Evolutionary conservation across 441 rosid species (phyloP), one percentile per base, ranked within the genome.

Genomic region (Populus hybrid): DNA sequence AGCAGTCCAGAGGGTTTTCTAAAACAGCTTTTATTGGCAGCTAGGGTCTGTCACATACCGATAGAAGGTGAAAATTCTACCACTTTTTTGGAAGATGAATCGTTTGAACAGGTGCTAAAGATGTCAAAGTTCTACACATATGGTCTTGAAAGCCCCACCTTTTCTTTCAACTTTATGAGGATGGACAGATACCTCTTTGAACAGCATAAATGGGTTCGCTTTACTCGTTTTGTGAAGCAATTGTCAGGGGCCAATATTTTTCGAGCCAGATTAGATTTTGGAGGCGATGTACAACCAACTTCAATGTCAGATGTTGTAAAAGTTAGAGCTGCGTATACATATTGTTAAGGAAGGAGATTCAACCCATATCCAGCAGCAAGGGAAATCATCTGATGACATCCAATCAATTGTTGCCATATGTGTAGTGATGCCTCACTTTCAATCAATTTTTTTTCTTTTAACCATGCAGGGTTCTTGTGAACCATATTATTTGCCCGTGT

Each of bases 1-100:
- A 80, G 86, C 67, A 86, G 89, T 77, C 91, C 91, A 4, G 88
- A 87, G 80, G 87, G 85, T 46, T 78, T 83, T 46, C 84, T 88
- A 42, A 81, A 73, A 61, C 87, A 82, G 79, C 82, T 87, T 65
- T 50, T 87, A 30, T 77, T 77, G 80, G 83, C 87, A 69, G 88
- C 86, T 61, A 79, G 76, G 81, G 59, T 80, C 42, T 84, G 82
- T 73, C 78, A 76, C 36, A 64, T 88, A 35, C 84, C 86, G 24
- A 28, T 88, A 9, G 87, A 85, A 81, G 91, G 88, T 50, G 89
- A 88, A 79, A 88, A 83, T 78, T 77, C 78, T 40, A 79, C 81
- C 7, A 32, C 82, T 20, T 50, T 35, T 70, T 81, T 82, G 73
- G 87, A 83, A 3, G 85, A 84, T 61, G 69, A 74, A 26, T 82